Evolutionary conservation across 1,139 yeast species (phyloP).

Genomic region (Yarrowia galli): DNA sequence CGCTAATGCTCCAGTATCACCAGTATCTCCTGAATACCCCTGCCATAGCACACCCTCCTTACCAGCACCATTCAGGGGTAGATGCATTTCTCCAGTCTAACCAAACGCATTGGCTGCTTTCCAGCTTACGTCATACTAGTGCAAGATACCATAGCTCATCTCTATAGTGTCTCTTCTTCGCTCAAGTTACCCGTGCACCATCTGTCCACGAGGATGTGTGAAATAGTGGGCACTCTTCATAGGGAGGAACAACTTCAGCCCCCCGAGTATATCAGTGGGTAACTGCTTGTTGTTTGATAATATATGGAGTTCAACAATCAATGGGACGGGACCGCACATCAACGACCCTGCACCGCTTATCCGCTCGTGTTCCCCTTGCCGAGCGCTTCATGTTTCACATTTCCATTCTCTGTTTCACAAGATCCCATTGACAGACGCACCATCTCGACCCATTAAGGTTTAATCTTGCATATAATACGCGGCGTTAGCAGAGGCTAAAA

Average conservation of each 20-base stretch:
- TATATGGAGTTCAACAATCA: neutral
- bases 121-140: no score
- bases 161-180: neutral
- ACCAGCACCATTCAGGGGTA: no score
- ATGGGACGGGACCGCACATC: neutral
- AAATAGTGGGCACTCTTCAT: neutral
- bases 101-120: no score
- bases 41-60: no score
- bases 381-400: conserved; percentile 9
- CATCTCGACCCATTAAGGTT: neutral
- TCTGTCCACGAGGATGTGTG: neutral
- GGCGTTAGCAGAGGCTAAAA: neutral
- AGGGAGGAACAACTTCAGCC: neutral
- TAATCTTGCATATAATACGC: conserved; percentile 3
- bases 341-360: conserved; percentile 9
- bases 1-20: no score
- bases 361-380: conserved; percentile 6
- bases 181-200: neutral
- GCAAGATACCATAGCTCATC: neutral
- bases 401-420: neutral
- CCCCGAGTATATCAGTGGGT: neutral
- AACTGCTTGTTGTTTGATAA: neutral
- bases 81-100: no score
- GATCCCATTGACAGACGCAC: conserved; percentile 12
- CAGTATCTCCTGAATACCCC: no score